These are phyloP conservation scores for Coffea humblotiana DNA, from an alignment of 305 asterid genomes.

Conservation along the genomic window DNA sequence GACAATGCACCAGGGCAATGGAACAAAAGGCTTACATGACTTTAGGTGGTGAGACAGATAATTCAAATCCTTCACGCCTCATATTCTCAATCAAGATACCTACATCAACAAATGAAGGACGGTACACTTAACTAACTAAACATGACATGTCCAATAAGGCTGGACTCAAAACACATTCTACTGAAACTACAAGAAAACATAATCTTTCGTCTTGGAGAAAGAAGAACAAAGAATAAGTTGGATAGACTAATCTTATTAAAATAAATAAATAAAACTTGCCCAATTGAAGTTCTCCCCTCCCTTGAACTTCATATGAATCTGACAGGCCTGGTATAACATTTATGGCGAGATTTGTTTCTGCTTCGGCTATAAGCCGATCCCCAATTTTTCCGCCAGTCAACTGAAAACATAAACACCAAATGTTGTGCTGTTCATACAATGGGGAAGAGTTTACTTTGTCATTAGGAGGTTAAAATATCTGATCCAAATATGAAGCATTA, in stretches of 20 bases:
- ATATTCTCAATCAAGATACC: slow-evolving; percentile 98
- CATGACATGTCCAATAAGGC: background rate
- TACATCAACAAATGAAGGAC: slow-evolving; percentile 24
- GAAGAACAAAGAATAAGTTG: background rate
- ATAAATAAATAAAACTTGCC: slow-evolving; percentile 46
- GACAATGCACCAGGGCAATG: background rate
- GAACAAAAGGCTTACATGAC: slow-evolving; percentile 77
- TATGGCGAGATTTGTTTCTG: slow-evolving; percentile 96
- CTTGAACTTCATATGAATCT: slow-evolving; percentile 98
- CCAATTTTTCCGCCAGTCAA: slow-evolving; percentile 98
- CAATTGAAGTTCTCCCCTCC: slow-evolving; percentile 99
- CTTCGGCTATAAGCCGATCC: slow-evolving; percentile 89
- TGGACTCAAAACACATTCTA: background rate
- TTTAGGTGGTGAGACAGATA: slow-evolving; percentile 97
- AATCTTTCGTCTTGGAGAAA: background rate
- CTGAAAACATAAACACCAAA: slow-evolving; percentile 34
- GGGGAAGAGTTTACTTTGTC: background rate
- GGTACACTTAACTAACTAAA: background rate
- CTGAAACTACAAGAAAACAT: background rate
- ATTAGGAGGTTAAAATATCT: background rate
- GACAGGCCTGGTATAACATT: slow-evolving; percentile 88
- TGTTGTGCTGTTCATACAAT: background rate
- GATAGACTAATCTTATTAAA: background rate
- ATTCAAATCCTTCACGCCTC: slow-evolving; percentile 99
- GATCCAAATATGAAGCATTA: background rate